phyloP scores from a whole-genome alignment of 768 basidiomycete genomes.

The Boletus barrowsii region DNA sequence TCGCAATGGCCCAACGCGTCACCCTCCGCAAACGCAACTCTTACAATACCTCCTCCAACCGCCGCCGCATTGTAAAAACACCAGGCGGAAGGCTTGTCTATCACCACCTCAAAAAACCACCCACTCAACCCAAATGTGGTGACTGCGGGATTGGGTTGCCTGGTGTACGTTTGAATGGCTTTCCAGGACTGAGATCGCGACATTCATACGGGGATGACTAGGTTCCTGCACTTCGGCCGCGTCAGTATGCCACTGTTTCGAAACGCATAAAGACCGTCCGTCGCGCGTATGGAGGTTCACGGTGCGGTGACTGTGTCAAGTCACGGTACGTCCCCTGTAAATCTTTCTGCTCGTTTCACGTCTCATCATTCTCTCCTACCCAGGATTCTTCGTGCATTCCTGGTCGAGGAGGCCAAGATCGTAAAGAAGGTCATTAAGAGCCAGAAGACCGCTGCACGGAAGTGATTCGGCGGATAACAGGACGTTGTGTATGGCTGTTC shows the following conservation, averaged over 20 bases:
- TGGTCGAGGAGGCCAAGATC: slow-evolving; percentile 99
- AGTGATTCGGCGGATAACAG: slow-evolving; percentile 16
- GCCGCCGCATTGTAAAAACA: slow-evolving; percentile 94
- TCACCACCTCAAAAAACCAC: slow-evolving; percentile 96
- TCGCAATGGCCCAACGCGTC: slow-evolving; percentile 94
- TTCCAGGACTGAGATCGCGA: not conserved
- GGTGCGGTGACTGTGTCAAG: slow-evolving; percentile 95
- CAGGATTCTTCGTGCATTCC: slow-evolving; percentile 96
- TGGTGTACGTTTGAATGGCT: slow-evolving; percentile 64
- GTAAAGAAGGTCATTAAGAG: slow-evolving; percentile 99
- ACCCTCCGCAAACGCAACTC: slow-evolving; percentile 98
- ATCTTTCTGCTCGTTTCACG: not conserved
- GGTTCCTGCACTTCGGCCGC: slow-evolving; percentile 94
- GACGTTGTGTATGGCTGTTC: slow-evolving; percentile 8
- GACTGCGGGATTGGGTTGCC: slow-evolving; percentile 94
- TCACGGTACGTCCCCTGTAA: slow-evolving; percentile 63
- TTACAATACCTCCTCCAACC: slow-evolving; percentile 97
- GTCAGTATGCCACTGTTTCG: slow-evolving; percentile 92
- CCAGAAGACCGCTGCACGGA: slow-evolving; percentile 39
- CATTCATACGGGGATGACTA: slow-evolving; percentile 29
- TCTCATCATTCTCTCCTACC: not conserved
- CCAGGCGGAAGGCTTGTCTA: slow-evolving; percentile 98
- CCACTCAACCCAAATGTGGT: slow-evolving; percentile 92
- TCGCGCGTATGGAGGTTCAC: slow-evolving; percentile 95
- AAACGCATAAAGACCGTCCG: slow-evolving; percentile 97